Evolutionary conservation across 768 basidiomycete species (phyloP).

Genomic region (Tricholoma furcatifolium): DNA sequence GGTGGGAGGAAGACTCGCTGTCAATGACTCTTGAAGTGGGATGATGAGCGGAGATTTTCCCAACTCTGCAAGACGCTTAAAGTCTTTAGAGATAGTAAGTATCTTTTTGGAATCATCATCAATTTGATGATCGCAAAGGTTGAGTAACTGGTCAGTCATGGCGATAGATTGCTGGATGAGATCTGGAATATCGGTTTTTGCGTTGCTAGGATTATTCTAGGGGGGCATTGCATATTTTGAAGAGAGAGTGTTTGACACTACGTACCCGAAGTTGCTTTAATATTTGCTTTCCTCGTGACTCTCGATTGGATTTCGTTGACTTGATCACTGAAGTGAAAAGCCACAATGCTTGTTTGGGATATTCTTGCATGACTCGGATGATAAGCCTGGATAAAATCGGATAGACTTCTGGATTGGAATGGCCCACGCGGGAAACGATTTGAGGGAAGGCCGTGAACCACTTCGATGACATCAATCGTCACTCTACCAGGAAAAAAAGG

Average conservation of each 20-base stretch:
- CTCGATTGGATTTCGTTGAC: constrained; percentile 68
- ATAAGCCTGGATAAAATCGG: constrained; percentile 65
- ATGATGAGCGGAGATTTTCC: constrained; percentile 75
- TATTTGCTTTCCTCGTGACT: constrained; percentile 57
- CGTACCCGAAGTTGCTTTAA: constrained; percentile 58
- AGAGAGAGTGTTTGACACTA: background rate
- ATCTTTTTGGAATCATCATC: constrained; percentile 33
- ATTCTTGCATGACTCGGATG: constrained; percentile 67
- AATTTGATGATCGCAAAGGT: constrained; percentile 58
- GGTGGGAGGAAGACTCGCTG: constrained; percentile 80
- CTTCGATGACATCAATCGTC: constrained; percentile 34
- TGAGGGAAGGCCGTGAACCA: constrained; percentile 98
- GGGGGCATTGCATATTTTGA: background rate
- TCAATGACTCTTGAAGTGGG: constrained; percentile 91
- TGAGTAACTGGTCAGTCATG: constrained; percentile 72
- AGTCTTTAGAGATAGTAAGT: constrained; percentile 51
- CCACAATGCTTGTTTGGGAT: constrained; percentile 93
- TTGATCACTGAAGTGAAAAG: constrained; percentile 86
- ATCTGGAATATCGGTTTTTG: constrained; percentile 36
- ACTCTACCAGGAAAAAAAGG: background rate
- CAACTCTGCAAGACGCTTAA: constrained; percentile 54
- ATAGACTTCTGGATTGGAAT: constrained; percentile 62
- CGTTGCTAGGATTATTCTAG: constrained; percentile 48
- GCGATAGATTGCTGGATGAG: constrained; percentile 53
- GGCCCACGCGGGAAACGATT: constrained; percentile 91